A percentile compares a stretch with the other conserved stretches of the same genome.
phyloP scores from a whole-genome alignment of 2,329 filamentous ascomycete species.

The Fonsecaea pugnacius region DNA sequence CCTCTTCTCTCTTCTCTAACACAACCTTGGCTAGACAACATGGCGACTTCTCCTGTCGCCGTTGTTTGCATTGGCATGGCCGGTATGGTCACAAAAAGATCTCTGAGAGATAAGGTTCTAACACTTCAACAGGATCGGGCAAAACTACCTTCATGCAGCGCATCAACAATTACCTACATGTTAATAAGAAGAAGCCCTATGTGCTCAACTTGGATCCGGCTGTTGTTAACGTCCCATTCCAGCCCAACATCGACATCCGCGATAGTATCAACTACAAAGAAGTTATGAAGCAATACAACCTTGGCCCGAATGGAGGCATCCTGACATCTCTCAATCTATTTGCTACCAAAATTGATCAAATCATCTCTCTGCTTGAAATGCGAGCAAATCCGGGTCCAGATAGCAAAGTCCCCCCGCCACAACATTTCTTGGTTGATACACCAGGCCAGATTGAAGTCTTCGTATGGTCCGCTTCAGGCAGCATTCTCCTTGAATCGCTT shows the following conservation, averaged over 20 bases:
- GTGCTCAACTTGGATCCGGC: constrained; percentile 97
- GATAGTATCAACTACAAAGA: constrained; percentile 99
- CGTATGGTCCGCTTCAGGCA: constrained; percentile 95
- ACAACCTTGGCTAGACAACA: constrained; percentile 38
- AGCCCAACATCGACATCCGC: constrained; percentile 97
- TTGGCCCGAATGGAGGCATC: constrained; percentile 96
- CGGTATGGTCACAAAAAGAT: constrained; percentile 55
- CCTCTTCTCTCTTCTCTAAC: not conserved
- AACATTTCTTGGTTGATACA: constrained; percentile 90
- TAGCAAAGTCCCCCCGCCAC: constrained; percentile 67
- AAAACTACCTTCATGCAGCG: constrained; percentile 99
- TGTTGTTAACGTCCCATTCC: constrained; percentile 89
- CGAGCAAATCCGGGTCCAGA: constrained; percentile 69
- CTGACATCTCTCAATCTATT: constrained; percentile 95
- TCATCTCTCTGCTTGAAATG: constrained; percentile 87
- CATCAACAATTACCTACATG: constrained; percentile 90
- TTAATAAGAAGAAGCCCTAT: constrained; percentile 79
- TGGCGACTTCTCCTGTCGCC: constrained; percentile 67
- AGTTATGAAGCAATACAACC: constrained; percentile 99
- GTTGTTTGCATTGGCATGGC: constrained; percentile 98
- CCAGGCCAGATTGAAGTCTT: constrained; percentile 99
- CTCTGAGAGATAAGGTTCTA: constrained; percentile 13
- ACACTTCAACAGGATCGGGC: constrained; percentile 69
- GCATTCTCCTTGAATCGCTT: constrained; percentile 88
- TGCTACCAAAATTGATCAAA: constrained; percentile 96